Percentiles rank a stretch among this genome's conserved stretches.
These are phyloP conservation scores for Globisporangium cylindrosporum DNA, from an alignment of 352 stramenopile species.

Conservation along the genomic window DNA sequence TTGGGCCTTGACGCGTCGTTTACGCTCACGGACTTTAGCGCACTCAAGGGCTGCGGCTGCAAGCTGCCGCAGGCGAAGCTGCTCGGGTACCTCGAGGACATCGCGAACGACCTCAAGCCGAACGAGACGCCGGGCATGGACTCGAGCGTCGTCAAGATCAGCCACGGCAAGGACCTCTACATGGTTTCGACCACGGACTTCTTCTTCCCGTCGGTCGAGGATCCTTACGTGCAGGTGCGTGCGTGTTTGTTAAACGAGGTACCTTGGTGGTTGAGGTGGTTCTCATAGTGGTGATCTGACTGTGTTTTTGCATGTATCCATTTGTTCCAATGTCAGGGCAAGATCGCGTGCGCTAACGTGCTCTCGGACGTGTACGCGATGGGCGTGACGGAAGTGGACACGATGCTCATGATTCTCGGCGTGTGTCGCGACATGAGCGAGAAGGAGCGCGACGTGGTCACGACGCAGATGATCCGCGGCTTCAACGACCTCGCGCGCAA, in stretches of 20 bases:
- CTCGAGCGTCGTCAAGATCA: constrained; percentile 89
- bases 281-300: not conserved
- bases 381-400: constrained; percentile 93
- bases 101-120: constrained; percentile 89
- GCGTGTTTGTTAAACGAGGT: not conserved
- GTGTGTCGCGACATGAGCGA: constrained; percentile 92
- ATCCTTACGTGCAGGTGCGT: constrained; percentile 83
- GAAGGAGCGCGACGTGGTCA: constrained; percentile 90
- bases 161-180: constrained; percentile 80
- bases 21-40: constrained; percentile 79
- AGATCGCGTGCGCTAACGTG: constrained; percentile 94
- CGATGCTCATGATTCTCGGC: constrained; percentile 94
- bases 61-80: constrained; percentile 94
- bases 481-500: constrained; percentile 90
- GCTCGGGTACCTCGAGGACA: constrained; percentile 87
- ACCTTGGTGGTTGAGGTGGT: not conserved
- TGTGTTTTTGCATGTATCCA: not conserved
- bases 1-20: constrained; percentile 77
- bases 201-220: constrained; percentile 95
- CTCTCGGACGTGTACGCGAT: constrained; percentile 94
- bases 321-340: constrained; percentile 45
- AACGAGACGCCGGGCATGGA: constrained; percentile 91
- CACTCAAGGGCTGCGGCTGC: constrained; percentile 95
- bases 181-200: constrained; percentile 94
- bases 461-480: constrained; percentile 91